phyloP scores from a whole-genome alignment of 345 rosid species.

The Pistacia atlantica region DNA sequence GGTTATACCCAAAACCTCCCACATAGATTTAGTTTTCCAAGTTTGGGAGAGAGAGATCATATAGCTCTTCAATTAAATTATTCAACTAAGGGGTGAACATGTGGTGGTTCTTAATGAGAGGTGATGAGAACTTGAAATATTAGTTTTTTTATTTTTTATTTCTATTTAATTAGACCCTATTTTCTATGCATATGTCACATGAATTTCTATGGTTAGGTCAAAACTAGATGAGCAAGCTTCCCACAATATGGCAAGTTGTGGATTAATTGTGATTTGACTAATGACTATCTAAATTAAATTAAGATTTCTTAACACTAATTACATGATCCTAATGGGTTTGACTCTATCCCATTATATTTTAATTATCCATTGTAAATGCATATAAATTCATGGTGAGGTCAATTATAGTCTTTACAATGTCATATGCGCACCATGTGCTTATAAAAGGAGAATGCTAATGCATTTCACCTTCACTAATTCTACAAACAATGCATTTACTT shows the following conservation, averaged over 20 bases:
- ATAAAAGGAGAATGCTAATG: background rate
- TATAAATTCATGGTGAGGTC: background rate
- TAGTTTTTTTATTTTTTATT: background rate
- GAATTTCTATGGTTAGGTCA: background rate
- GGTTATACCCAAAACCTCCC: slow-evolving; percentile 6
- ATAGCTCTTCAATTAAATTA: slow-evolving; percentile 11
- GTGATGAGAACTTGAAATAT: background rate
- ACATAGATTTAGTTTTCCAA: slow-evolving; percentile 30
- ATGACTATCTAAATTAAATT: background rate
- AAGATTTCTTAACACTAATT: background rate
- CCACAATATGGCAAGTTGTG: slow-evolving; percentile 26
- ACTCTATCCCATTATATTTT: slow-evolving; percentile 10
- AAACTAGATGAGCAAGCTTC: slow-evolving; percentile 12
- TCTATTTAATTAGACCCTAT: background rate
- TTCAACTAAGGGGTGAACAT: slow-evolving; percentile 25
- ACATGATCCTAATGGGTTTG: slow-evolving; percentile 8
- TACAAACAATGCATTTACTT: no score
- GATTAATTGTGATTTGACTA: slow-evolving; percentile 17
- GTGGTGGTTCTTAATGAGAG: slow-evolving; percentile 23
- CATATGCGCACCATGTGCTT: slow-evolving; percentile 8
- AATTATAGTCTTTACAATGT: slow-evolving; percentile 9
- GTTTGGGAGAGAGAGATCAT: slow-evolving; percentile 12
- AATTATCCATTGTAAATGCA: background rate
- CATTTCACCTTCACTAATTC: background rate
- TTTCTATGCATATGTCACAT: background rate